Evolutionary conservation across 2,329 filamentous ascomycete species (phyloP).

Genomic region (Cordyceps cicadae): DNA sequence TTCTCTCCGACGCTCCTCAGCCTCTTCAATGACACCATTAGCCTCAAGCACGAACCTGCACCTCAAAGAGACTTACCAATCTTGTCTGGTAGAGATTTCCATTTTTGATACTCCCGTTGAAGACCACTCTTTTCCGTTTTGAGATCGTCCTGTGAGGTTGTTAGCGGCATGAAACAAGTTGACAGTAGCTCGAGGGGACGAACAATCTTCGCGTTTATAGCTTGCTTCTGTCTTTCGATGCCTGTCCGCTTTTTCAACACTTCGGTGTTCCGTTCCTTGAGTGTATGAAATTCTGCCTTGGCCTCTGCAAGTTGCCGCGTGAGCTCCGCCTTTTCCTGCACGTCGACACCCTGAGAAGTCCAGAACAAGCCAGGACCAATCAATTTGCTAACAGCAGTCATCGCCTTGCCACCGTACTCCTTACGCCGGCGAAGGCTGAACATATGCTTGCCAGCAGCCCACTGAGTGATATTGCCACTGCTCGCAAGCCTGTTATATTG

Average conservation of each 20-base stretch:
- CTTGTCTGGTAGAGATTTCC: slow-evolving; percentile 59
- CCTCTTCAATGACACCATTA: slow-evolving; percentile 21
- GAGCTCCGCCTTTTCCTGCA: slow-evolving; percentile 53
- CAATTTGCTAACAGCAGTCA: slow-evolving; percentile 57
- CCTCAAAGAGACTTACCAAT: slow-evolving; percentile 45
- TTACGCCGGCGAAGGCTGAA: slow-evolving; percentile 61
- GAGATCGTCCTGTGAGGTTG: slow-evolving; percentile 34
- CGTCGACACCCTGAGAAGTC: slow-evolving; percentile 69
- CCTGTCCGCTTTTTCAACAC: slow-evolving; percentile 23
- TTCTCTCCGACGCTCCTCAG: slow-evolving; percentile 26
- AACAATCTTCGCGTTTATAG: slow-evolving; percentile 24
- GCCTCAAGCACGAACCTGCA: not conserved
- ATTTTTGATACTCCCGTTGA: slow-evolving; percentile 58
- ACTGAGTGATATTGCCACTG: slow-evolving; percentile 52
- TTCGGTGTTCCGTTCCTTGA: slow-evolving; percentile 26
- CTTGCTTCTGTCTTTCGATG: slow-evolving; percentile 33
- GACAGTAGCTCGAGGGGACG: slow-evolving; percentile 13
- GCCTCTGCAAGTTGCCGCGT: slow-evolving; percentile 42
- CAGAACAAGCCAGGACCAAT: slow-evolving; percentile 59
- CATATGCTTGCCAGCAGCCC: slow-evolving; percentile 57
- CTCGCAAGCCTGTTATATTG: slow-evolving; percentile 59
- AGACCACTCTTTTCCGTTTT: slow-evolving; percentile 56
- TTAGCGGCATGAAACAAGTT: slow-evolving; percentile 15
- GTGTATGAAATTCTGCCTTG: slow-evolving; percentile 23
- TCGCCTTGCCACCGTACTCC: slow-evolving; percentile 71